Conservation (phyloP, 331 rosid species). For the Rhamnella rubrinervis region DNA sequence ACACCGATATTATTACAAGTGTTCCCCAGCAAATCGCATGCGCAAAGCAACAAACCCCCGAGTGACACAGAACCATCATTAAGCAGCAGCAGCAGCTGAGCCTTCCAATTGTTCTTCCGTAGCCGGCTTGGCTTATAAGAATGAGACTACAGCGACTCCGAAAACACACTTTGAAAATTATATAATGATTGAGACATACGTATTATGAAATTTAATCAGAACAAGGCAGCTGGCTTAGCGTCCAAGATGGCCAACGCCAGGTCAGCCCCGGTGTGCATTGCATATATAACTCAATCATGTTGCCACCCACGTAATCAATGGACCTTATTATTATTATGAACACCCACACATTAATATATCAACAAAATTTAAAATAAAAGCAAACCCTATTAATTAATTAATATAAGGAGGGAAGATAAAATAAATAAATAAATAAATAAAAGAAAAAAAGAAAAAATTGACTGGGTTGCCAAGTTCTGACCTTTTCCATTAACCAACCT, state of each 20-base stretch:
- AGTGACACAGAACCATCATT: too few relatives aligned
- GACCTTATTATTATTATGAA: background rate
- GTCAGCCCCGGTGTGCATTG: constrained; percentile 21
- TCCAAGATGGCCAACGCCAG: constrained; percentile 3
- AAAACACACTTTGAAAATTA: background rate
- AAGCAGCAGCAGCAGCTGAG: too few relatives aligned
- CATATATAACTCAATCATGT: background rate
- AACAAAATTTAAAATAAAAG: background rate
- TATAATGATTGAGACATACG: background rate
- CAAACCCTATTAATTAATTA: too few relatives aligned
- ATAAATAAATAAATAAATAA: background rate
- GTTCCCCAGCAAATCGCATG: too few relatives aligned
- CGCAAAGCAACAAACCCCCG: too few relatives aligned
- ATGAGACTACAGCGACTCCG: too few relatives aligned
- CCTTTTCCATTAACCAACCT: constrained; percentile 9
- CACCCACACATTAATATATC: too few relatives aligned
- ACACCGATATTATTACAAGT: too few relatives aligned
- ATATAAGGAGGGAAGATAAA: too few relatives aligned
- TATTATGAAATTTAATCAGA: background rate
- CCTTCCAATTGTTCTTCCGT: too few relatives aligned
- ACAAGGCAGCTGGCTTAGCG: constrained; percentile 11
- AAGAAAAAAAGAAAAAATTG: constrained; percentile 9
- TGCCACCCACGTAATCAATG: background rate
- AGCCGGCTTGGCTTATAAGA: too few relatives aligned
- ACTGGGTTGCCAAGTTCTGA: constrained; percentile 19